Evolutionary conservation across 192 early-diverging fungal species (phyloP).

Genomic region (Hyaloraphidium curvatum): DNA sequence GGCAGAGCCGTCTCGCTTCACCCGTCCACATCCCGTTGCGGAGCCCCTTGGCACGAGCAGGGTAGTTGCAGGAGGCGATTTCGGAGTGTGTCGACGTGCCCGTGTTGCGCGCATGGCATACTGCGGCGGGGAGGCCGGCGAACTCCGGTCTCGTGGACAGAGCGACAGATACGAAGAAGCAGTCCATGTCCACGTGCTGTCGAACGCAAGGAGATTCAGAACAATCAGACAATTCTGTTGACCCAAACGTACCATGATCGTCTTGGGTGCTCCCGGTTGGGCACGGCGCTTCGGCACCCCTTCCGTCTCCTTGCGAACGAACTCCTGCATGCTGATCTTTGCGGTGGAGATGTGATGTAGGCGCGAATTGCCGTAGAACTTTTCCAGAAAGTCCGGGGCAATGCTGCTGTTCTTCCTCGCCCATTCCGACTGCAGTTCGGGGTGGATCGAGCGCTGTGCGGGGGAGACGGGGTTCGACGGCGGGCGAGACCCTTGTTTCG

Average conservation of each 20-base stretch:
- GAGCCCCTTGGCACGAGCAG: constrained; percentile 31
- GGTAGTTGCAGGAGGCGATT: constrained; percentile 77
- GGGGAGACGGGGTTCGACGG: not conserved
- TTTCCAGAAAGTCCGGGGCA: constrained; percentile 21
- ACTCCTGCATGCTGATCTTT: constrained; percentile 62
- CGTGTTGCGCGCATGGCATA: constrained; percentile 32
- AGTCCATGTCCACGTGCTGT: constrained; percentile 79
- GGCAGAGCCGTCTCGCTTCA: constrained; percentile 46
- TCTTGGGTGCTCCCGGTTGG: not conserved
- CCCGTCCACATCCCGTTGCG: constrained; percentile 20
- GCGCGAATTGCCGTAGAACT: constrained; percentile 12
- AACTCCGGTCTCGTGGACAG: constrained; percentile 47
- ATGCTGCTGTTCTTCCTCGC: constrained; percentile 14
- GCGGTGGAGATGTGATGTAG: constrained; percentile 59
- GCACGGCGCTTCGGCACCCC: constrained; percentile 7
- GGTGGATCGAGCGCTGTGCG: not conserved
- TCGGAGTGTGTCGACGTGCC: constrained; percentile 20
- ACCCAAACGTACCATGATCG: constrained; percentile 23
- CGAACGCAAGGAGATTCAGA: not conserved
- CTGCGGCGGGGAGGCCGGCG: constrained; percentile 40
- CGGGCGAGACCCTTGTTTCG: not conserved
- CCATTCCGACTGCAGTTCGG: constrained; percentile 3
- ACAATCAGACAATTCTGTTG: not conserved
- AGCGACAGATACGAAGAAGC: constrained; percentile 78
- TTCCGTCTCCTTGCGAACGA: constrained; percentile 17